phyloP scores from a whole-genome alignment of 129 eudicot genomes.

The Dittrichia graveolens region DNA sequence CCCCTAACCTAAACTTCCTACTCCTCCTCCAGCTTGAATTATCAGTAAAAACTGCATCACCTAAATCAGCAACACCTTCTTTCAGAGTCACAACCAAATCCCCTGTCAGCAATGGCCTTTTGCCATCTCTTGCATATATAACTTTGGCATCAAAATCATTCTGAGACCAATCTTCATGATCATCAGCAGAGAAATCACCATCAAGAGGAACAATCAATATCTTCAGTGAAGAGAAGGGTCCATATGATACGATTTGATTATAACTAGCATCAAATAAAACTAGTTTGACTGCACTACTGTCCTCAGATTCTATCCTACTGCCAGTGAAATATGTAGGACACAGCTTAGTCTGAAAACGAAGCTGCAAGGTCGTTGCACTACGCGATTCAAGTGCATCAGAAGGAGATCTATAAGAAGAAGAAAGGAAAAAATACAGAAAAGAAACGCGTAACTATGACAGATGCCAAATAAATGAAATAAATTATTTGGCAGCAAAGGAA shows the following conservation, averaged over 20 bases:
- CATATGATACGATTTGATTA: conserved; percentile 38
- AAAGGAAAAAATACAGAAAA: conserved; percentile 20
- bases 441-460: background rate
- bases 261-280: conserved; percentile 50
- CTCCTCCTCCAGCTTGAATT: conserved; percentile 91
- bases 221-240: conserved; percentile 60
- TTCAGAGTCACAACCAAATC: conserved; percentile 46
- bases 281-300: conserved; percentile 38
- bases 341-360: conserved; percentile 47
- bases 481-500: no score
- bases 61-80: conserved; percentile 63
- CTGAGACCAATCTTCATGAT: conserved; percentile 63
- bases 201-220: conserved; percentile 62
- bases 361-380: conserved; percentile 49
- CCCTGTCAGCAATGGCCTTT: conserved; percentile 79
- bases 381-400: conserved; percentile 34
- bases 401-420: conserved; percentile 37
- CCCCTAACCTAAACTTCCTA: conserved; percentile 78
- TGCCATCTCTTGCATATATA: conserved; percentile 68
- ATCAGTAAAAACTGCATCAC: conserved; percentile 63
- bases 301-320: conserved; percentile 50
- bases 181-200: conserved; percentile 66
- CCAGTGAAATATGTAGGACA: conserved; percentile 60
- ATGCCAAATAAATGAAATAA: background rate
- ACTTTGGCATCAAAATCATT: conserved; percentile 45